Percentiles rank a stretch among this genome's conserved stretches.
phyloP scores from a whole-genome alignment of 306 rosid genomes.

The Lotus japonicus region DNA sequence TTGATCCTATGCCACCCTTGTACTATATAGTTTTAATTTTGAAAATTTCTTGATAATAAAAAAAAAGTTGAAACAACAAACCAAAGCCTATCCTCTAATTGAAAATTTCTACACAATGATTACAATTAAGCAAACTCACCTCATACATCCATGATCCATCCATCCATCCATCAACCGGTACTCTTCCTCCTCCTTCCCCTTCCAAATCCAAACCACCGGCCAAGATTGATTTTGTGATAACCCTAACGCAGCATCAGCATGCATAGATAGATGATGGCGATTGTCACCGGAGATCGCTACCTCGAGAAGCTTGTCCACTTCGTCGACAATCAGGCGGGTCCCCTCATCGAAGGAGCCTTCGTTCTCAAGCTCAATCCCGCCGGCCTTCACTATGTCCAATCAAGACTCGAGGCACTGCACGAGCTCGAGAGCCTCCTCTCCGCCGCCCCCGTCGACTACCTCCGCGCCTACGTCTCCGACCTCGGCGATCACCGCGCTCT shows the following conservation, averaged over 20 bases:
- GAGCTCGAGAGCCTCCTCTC: constrained; percentile 77
- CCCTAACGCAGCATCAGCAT: no score
- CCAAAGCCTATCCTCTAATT: no score
- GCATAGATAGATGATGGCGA: constrained; percentile 41
- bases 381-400: constrained; percentile 87
- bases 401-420: constrained; percentile 76
- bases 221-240: not conserved
- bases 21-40: no score
- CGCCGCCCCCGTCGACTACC: constrained; percentile 91
- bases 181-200: not conserved
- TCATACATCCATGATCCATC: no score
- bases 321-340: constrained; percentile 68
- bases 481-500: constrained; percentile 99
- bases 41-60: no score
- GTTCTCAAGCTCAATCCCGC: constrained; percentile 87
- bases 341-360: constrained; percentile 67
- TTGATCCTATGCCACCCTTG: no score
- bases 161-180: constrained; percentile 29
- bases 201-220: constrained; percentile 34
- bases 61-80: no score
- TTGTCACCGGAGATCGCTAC: constrained; percentile 98
- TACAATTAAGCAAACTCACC: no score
- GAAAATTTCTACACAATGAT: no score
- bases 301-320: constrained; percentile 76
- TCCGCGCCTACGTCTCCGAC: constrained; percentile 90